Evolutionary conservation across 371 early-diverging fungal species (phyloP).

Genomic region (Mucor velutinosus): DNA sequence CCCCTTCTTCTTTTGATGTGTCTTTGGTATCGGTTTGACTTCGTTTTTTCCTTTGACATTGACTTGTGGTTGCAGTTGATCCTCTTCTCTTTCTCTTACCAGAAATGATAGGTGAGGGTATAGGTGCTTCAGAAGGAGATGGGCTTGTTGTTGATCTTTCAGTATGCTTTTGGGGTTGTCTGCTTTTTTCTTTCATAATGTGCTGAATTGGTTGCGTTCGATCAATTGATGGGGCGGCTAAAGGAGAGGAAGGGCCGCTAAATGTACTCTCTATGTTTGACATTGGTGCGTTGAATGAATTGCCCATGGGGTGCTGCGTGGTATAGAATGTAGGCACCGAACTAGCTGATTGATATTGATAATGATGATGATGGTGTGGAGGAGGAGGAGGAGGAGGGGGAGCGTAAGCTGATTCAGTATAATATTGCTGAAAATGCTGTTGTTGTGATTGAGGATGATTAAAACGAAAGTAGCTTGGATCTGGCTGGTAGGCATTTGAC

Average conservation of each 20-base stretch:
- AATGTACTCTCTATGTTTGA: not conserved
- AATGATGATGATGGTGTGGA: not conserved
- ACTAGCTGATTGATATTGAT: not conserved
- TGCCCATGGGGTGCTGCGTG: not conserved
- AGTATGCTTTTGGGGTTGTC: not conserved
- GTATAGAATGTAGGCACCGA: not conserved
- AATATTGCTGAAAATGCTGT: not conserved
- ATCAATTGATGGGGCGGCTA: not conserved
- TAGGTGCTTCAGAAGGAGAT: conserved; percentile 7
- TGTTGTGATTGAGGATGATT: not conserved
- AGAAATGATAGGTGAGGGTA: not conserved
- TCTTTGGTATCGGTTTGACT: not conserved
- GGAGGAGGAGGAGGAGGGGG: not conserved
- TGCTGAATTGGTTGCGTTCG: not conserved
- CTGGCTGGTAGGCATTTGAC: not conserved
- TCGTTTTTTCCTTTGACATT: not conserved
- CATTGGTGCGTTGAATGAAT: not conserved
- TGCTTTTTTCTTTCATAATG: not conserved
- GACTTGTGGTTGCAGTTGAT: not conserved
- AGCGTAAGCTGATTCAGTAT: not conserved
- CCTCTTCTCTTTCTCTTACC: not conserved
- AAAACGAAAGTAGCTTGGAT: not conserved
- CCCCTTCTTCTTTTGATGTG: not conserved
- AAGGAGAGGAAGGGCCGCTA: not conserved
- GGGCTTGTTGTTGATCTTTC: not conserved